A percentile compares a stretch with the other conserved stretches of the same genome.
Conservation (phyloP, 257 asterid species). For the Rubia yunnanensis region DNA sequence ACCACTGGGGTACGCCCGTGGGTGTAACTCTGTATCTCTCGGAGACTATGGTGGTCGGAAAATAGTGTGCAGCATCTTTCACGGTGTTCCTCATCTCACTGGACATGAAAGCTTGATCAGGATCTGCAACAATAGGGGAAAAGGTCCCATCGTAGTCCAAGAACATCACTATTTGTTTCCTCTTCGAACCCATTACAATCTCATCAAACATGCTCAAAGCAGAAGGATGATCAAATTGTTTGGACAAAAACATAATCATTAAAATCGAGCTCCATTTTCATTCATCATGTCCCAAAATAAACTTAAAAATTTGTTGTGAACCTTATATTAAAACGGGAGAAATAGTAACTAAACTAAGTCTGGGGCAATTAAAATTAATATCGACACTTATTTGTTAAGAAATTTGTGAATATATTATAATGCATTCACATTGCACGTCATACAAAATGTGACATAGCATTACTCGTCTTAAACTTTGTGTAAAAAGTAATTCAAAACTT, state of each 20-base stretch:
- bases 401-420: not conserved
- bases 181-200: constrained; percentile 35
- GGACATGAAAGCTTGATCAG: constrained; percentile 66
- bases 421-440: too few relatives aligned
- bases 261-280: too few relatives aligned
- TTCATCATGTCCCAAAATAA: too few relatives aligned
- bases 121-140: constrained; percentile 74
- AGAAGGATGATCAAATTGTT: constrained; percentile 56
- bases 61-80: constrained; percentile 49
- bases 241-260: not conserved
- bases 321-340: too few relatives aligned
- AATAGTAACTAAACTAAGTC: too few relatives aligned
- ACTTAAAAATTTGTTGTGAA: too few relatives aligned
- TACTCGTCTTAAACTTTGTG: too few relatives aligned
- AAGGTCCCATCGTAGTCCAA: constrained; percentile 77
- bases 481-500: too few relatives aligned
- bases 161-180: constrained; percentile 64
- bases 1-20: too few relatives aligned
- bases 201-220: constrained; percentile 55
- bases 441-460: too few relatives aligned
- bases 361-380: too few relatives aligned
- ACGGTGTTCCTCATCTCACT: constrained; percentile 79
- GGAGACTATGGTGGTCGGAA: constrained; percentile 82
- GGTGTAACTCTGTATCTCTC: constrained; percentile 78
- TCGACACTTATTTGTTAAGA: not conserved